Evolutionary conservation across 2,329 filamentous ascomycete genomes (phyloP).

Genomic region (Xylariaceae sp.): DNA sequence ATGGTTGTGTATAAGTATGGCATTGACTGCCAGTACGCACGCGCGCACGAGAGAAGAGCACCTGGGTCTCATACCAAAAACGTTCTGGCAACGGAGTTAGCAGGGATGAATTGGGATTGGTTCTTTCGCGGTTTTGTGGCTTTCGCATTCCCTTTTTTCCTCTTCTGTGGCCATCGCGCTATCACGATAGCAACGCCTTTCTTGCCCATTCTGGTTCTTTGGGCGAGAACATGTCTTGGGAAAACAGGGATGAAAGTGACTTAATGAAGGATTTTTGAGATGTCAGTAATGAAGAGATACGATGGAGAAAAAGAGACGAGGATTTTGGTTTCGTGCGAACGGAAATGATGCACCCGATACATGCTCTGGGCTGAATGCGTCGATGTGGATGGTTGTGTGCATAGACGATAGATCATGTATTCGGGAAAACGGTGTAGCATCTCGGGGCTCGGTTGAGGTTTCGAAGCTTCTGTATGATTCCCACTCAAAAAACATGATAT

Average conservation of each 20-base stretch:
- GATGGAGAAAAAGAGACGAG: slow-evolving; percentile 6
- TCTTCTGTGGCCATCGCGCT: not conserved
- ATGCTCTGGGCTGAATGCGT: slow-evolving; percentile 11
- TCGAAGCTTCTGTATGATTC: not conserved
- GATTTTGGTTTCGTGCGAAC: slow-evolving; percentile 15
- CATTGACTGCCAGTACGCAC: slow-evolving; percentile 18
- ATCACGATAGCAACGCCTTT: not conserved
- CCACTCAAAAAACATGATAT: not conserved
- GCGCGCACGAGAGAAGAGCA: slow-evolving; percentile 13
- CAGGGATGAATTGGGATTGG: slow-evolving; percentile 23
- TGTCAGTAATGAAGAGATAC: slow-evolving; percentile 12
- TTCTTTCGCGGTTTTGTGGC: slow-evolving; percentile 16
- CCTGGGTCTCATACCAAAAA: slow-evolving; percentile 15
- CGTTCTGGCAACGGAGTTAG: slow-evolving; percentile 27
- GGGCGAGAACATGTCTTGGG: not conserved
- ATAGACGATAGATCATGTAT: slow-evolving; percentile 15
- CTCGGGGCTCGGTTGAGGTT: not conserved
- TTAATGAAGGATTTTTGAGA: slow-evolving; percentile 3
- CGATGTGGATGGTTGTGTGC: slow-evolving; percentile 10
- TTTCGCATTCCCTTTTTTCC: slow-evolving; percentile 2
- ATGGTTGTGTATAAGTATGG: slow-evolving; percentile 24
- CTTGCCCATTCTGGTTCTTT: not conserved
- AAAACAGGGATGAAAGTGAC: not conserved
- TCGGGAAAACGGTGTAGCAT: slow-evolving; percentile 9
- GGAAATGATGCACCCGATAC: slow-evolving; percentile 7